These are phyloP conservation scores for Phanerochaete sordida DNA, from an alignment of 768 basidiomycete genomes.

Conservation along the genomic window DNA sequence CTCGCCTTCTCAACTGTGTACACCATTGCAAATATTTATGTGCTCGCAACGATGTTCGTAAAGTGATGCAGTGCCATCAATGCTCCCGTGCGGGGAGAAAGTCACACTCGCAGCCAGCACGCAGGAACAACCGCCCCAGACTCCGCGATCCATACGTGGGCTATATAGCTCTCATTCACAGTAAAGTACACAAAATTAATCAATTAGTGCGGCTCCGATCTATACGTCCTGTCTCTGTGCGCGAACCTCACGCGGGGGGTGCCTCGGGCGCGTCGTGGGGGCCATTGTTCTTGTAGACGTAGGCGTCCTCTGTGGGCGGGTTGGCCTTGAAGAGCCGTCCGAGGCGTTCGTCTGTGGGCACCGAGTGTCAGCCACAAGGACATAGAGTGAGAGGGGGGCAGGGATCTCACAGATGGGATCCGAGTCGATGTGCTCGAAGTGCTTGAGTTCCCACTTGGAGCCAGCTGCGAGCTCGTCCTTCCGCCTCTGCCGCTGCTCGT, in stretches of 20 bases:
- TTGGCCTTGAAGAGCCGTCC: slow-evolving; percentile 56
- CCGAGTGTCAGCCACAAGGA: too few species aligned
- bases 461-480: slow-evolving; percentile 77
- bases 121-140: too few species aligned
- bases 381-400: too few species aligned
- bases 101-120: too few species aligned
- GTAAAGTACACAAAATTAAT: background rate
- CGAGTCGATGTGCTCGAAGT: slow-evolving; percentile 66
- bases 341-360: slow-evolving; percentile 59
- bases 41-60: too few species aligned
- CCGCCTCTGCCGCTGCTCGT: slow-evolving; percentile 86
- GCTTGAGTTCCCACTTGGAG: slow-evolving; percentile 69
- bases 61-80: too few species aligned
- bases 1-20: too few species aligned
- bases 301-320: slow-evolving; percentile 75
- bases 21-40: too few species aligned
- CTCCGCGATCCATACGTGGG: too few species aligned
- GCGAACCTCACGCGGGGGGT: background rate
- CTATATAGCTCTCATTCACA: background rate
- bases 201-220: background rate
- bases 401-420: slow-evolving; percentile 57
- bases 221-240: background rate
- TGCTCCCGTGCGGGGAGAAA: too few species aligned
- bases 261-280: slow-evolving; percentile 17
- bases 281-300: slow-evolving; percentile 61